Conservation (phyloP, 192 early-diverging fungal species). For the Coemansia sp. region DNA sequence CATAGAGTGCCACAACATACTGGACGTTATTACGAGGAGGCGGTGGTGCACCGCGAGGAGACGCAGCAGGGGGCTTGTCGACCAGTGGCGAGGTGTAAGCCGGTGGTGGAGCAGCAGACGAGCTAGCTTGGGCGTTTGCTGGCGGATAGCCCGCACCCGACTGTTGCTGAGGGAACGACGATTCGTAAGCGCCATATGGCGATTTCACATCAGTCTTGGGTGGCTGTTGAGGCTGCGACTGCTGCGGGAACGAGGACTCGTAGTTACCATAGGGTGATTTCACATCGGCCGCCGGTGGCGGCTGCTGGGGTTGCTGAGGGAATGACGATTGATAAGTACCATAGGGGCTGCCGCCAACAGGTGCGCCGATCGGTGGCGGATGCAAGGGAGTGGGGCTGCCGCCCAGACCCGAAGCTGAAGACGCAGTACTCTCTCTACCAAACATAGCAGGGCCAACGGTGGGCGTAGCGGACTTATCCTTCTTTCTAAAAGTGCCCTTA, state of each 20-base stretch:
- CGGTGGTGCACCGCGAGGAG: conserved; percentile 17
- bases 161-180: conserved; percentile 14
- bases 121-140: conserved; percentile 1
- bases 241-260: conserved; percentile 20
- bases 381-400: neutral
- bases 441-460: conserved; percentile 26
- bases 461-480: conserved; percentile 43
- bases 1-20: conserved; percentile 74
- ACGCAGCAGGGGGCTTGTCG: neutral
- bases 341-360: conserved; percentile 17
- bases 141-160: neutral
- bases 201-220: conserved; percentile 1
- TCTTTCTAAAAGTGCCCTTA: conserved; percentile 50
- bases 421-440: conserved; percentile 5
- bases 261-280: conserved; percentile 25
- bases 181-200: conserved; percentile 24
- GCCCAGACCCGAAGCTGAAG: conserved; percentile 9
- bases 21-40: conserved; percentile 47
- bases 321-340: conserved; percentile 20
- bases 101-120: conserved; percentile 17
- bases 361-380: neutral
- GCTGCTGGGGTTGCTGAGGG: neutral
- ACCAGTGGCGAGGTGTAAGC: conserved; percentile 16
- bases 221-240: neutral
- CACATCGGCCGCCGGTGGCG: neutral